These are phyloP conservation scores for Perilla frutescens DNA, from an alignment of 257 asterid species.

Conservation along the genomic window DNA sequence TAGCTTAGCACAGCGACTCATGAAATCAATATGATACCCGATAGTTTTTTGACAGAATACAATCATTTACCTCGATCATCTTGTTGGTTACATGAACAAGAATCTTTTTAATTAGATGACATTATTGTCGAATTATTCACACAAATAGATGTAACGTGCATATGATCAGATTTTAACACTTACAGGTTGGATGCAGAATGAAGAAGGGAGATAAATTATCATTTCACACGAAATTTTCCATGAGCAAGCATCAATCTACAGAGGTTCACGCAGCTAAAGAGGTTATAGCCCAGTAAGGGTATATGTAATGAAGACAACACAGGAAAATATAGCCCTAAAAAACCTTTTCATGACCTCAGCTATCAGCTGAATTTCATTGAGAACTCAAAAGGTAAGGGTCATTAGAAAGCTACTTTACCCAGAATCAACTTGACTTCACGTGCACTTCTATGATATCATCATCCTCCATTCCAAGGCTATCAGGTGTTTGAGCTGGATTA, in stretches of 20 bases:
- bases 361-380: slow-evolving; percentile 15
- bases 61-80: too few species aligned
- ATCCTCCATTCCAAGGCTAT: slow-evolving; percentile 86
- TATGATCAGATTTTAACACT: not conserved
- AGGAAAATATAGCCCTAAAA: not conserved
- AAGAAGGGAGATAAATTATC: not conserved
- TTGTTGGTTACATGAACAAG: too few species aligned
- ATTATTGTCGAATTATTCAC: not conserved
- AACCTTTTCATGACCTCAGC: not conserved
- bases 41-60: too few species aligned
- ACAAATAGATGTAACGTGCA: not conserved
- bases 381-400: slow-evolving; percentile 18
- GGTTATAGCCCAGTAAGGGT: not conserved
- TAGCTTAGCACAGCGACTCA: not conserved
- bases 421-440: slow-evolving; percentile 56
- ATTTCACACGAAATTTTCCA: not conserved
- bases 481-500: slow-evolving; percentile 64
- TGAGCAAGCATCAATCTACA: not conserved
- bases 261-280: not conserved
- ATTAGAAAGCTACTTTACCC: slow-evolving; percentile 37
- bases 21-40: not conserved
- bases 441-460: slow-evolving; percentile 85
- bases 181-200: not conserved
- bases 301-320: slow-evolving; percentile 21
- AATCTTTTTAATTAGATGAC: not conserved